Percentiles rank a stretch among this genome's conserved stretches.
phyloP scores from a whole-genome alignment of 83 land plant genomes.

The Picea engelmannii region DNA sequence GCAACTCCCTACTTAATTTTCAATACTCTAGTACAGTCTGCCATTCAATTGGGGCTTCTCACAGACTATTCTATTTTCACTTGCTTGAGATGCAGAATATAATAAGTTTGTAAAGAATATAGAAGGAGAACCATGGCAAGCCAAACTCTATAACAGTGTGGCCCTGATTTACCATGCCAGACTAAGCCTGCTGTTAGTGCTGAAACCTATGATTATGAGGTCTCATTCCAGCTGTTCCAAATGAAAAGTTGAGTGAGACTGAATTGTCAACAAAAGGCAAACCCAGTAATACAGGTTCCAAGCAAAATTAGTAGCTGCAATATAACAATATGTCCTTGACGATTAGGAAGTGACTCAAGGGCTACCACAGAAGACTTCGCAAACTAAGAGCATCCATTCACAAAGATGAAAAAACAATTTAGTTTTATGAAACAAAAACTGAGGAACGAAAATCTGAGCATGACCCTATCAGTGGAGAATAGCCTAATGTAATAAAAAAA shows the following conservation, averaged over 20 bases:
- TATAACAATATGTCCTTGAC: too few species aligned
- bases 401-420: neutral
- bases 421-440: neutral
- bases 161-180: neutral
- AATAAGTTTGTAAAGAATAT: slow-evolving; percentile 1
- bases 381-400: neutral
- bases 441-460: neutral
- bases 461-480: slow-evolving; percentile 8
- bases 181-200: neutral
- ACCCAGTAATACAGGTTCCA: neutral
- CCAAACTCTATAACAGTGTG: slow-evolving; percentile 1
- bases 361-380: neutral
- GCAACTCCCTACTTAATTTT: neutral
- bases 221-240: neutral
- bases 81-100: too few species aligned
- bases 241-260: neutral
- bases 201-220: neutral
- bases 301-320: neutral
- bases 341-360: neutral
- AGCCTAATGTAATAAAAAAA: neutral
- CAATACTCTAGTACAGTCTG: neutral
- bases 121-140: neutral
- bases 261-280: neutral
- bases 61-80: neutral
- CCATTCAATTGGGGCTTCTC: neutral